These are phyloP conservation scores for Dipodascus albidus DNA, from an alignment of 805 yeast species.

Conservation along the genomic window DNA sequence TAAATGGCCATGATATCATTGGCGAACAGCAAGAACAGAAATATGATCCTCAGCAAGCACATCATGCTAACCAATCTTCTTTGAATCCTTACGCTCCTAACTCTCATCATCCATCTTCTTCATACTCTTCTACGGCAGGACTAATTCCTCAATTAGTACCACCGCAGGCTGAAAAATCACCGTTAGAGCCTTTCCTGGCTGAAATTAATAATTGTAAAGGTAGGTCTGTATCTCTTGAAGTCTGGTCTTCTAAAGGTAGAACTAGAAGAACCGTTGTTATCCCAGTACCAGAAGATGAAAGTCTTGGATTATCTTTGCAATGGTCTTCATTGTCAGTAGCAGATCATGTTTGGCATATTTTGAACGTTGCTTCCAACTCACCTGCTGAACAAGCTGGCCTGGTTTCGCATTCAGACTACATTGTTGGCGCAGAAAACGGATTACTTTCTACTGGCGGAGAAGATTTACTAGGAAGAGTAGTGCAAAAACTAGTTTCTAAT, in stretches of 20 bases:
- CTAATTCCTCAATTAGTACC: background rate
- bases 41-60: background rate
- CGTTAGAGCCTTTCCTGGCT: constrained; percentile 24
- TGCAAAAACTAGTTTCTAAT: constrained; percentile 34
- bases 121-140: background rate
- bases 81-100: background rate
- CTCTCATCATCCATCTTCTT: background rate
- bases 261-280: constrained; percentile 23
- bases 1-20: constrained; percentile 57
- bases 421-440: constrained; percentile 83
- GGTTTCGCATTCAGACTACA: constrained; percentile 75
- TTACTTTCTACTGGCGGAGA: constrained; percentile 82
- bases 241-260: constrained; percentile 81
- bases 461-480: constrained; percentile 55
- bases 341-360: constrained; percentile 78
- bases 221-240: constrained; percentile 39
- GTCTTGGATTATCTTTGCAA: constrained; percentile 50
- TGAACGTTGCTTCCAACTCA: constrained; percentile 57
- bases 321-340: constrained; percentile 67
- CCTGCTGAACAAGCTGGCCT: constrained; percentile 82
- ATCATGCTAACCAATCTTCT: background rate
- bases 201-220: constrained; percentile 33
- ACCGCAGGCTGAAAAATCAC: constrained; percentile 9
- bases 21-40: constrained; percentile 1
- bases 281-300: constrained; percentile 31